Evolutionary conservation across 2,329 filamentous ascomycete genomes (phyloP), one percentile per base, ranked within the genome.

Genomic region (Colletotrichum paranaense): DNA sequence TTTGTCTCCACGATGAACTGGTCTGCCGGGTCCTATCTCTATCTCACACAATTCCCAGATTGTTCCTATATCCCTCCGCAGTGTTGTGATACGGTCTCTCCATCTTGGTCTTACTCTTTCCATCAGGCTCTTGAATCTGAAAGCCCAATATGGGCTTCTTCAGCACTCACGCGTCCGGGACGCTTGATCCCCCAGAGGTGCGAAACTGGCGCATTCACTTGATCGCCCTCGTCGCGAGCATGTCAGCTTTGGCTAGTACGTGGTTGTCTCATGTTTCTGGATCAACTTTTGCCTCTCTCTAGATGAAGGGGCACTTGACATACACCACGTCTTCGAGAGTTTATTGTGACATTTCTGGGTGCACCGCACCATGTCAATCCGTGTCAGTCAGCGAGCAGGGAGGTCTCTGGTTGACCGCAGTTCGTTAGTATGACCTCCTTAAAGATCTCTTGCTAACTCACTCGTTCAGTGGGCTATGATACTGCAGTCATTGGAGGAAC

Each of bases 401-500:
- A 6, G 32, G 9, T 32, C 30, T 32, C 30, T 32, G 30, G 30
- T 32, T 32, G 30, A 30, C 60, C 32, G 30, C 3, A n/a, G 6
- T 1, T 6, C 4, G 8, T 5, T 16, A 5, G 8, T 5, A 11
- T 11, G 46, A 14, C 16, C 6, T 38, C 5, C 5, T 11, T 2
- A 22, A 19, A 9, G 12, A 53, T 19, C 38, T 12, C 14, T 16
- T n/a, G 4, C 70, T 73, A 1, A 73, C 70, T 26, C n/a, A 14
- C 4, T 11, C 9, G 16, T 19, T 19, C 38, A 80, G 80, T 83
- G 79, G 81, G 80, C 8, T 83, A 83, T 64, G 82, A 83, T 16
- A 82, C 81, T 22, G 79, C 81, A 24, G 81, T 84, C 60, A 84
- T 84, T 28, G 82, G 83, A 55, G 82, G 82, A 55, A 83, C 82